Evolutionary conservation across 768 basidiomycete species (phyloP).

Genomic region (Cubamyces sp.): DNA sequence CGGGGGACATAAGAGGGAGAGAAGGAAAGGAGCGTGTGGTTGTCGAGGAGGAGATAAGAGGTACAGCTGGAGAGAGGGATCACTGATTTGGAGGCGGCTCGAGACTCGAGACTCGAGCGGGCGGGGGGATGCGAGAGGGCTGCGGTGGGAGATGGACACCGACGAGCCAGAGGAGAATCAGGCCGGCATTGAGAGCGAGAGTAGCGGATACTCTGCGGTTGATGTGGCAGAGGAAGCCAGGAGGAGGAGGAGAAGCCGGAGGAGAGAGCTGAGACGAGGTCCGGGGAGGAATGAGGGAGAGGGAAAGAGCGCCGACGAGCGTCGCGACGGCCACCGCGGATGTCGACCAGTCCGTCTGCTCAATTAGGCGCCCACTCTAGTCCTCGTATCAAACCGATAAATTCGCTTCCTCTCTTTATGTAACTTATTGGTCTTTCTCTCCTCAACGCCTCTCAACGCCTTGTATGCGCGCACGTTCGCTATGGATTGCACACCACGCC

Average conservation of each 20-base stretch:
- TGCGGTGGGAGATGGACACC: constrained; percentile 2
- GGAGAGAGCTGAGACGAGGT: background rate
- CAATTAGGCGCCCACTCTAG: constrained; percentile 7
- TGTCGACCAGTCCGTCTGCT: constrained; percentile 14
- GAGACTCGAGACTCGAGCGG: too few species aligned
- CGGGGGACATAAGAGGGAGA: constrained; percentile 31
- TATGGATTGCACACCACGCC: too few species aligned
- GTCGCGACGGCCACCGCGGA: constrained; percentile 20
- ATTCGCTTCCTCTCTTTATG: constrained; percentile 16
- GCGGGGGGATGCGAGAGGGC: background rate
- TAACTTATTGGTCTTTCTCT: background rate
- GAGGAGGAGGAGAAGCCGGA: background rate
- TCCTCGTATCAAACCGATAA: constrained; percentile 21
- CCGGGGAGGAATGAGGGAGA: constrained; percentile 7
- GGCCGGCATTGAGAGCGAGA: constrained; percentile 7
- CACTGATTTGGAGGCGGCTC: constrained; percentile 24
- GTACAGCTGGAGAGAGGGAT: constrained; percentile 24
- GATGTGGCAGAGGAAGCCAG: background rate
- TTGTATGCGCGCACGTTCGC: background rate
- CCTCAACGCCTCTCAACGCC: background rate
- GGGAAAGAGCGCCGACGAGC: constrained; percentile 1
- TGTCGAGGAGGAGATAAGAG: constrained; percentile 24
- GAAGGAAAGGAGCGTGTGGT: constrained; percentile 33
- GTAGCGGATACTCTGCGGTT: background rate
- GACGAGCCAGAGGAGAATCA: constrained; percentile 1